These are phyloP conservation scores for Fusarium floridanum DNA, from an alignment of 2,329 filamentous ascomycete genomes.

Conservation along the genomic window DNA sequence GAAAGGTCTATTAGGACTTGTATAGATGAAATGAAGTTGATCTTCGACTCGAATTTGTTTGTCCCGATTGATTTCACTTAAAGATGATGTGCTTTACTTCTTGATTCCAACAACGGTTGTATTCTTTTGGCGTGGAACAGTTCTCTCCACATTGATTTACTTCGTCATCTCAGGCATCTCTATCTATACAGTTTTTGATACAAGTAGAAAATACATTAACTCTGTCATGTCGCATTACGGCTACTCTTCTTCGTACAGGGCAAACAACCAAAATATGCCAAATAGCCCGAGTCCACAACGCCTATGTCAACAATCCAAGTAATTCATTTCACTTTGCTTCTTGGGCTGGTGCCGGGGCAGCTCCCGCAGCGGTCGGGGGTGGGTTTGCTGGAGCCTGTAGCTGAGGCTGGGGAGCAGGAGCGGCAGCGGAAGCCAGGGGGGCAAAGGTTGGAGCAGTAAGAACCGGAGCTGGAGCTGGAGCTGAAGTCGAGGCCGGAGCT, in stretches of 20 bases:
- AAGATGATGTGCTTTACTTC: neutral
- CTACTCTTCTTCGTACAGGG: neutral
- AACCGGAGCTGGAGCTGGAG: slow-evolving; percentile 7
- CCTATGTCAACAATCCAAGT: neutral
- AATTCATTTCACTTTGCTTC: neutral
- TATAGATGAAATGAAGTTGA: slow-evolving; percentile 33
- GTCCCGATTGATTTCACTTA: neutral
- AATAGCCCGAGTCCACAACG: neutral
- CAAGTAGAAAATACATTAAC: neutral
- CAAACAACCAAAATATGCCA: neutral
- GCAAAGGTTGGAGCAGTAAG: neutral
- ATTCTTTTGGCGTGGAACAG: neutral
- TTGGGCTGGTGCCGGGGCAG: neutral
- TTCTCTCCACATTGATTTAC: neutral
- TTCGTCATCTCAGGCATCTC: neutral
- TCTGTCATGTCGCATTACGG: slow-evolving; percentile 4
- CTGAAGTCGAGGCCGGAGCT: neutral
- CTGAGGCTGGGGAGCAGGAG: slow-evolving; percentile 3
- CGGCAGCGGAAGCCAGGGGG: neutral
- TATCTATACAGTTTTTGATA: slow-evolving; percentile 8
- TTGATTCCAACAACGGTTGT: neutral
- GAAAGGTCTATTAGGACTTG: slow-evolving; percentile 15
- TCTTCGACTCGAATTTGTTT: slow-evolving; percentile 1
- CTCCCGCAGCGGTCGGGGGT: neutral
- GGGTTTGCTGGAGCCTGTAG: slow-evolving; percentile 5